Evolutionary conservation across 2,329 filamentous ascomycete species (phyloP).

Genomic region (Epichloe hybrida): DNA sequence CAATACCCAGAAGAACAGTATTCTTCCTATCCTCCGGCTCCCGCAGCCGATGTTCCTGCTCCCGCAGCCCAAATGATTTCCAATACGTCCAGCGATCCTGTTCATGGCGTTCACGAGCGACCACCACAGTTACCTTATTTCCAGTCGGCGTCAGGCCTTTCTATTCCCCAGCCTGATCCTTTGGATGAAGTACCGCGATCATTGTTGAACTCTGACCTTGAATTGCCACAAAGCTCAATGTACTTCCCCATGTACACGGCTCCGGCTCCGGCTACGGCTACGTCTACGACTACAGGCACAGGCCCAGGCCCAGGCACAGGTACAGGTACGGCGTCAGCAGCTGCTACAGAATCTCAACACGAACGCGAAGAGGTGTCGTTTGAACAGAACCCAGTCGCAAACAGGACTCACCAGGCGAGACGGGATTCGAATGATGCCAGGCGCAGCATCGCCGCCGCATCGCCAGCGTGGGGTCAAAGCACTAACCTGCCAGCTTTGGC

Average conservation of each 20-base stretch:
- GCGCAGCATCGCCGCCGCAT: background rate
- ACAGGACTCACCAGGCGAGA: background rate
- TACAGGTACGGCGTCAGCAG: background rate
- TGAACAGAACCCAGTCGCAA: background rate
- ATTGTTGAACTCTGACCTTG: slow-evolving; percentile 3
- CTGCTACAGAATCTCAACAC: background rate
- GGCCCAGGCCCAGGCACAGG: background rate
- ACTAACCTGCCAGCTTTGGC: background rate
- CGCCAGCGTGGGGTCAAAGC: background rate
- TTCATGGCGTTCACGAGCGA: slow-evolving; percentile 10
- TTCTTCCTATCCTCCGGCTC: slow-evolving; percentile 16
- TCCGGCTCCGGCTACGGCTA: background rate
- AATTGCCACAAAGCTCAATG: slow-evolving; percentile 9
- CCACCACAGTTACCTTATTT: slow-evolving; percentile 14
- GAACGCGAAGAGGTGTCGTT: background rate
- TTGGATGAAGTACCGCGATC: slow-evolving; percentile 1
- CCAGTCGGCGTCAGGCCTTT: slow-evolving; percentile 13
- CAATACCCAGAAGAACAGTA: slow-evolving; percentile 7
- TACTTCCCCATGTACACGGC: slow-evolving; percentile 8
- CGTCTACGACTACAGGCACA: background rate
- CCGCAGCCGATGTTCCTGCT: slow-evolving; percentile 13
- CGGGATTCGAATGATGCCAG: background rate
- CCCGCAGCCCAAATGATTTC: slow-evolving; percentile 12
- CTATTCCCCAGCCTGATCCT: slow-evolving; percentile 13
- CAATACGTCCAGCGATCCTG: slow-evolving; percentile 7